Evolutionary conservation across 768 basidiomycete genomes (phyloP).

Genomic region (Mycena latifolia): DNA sequence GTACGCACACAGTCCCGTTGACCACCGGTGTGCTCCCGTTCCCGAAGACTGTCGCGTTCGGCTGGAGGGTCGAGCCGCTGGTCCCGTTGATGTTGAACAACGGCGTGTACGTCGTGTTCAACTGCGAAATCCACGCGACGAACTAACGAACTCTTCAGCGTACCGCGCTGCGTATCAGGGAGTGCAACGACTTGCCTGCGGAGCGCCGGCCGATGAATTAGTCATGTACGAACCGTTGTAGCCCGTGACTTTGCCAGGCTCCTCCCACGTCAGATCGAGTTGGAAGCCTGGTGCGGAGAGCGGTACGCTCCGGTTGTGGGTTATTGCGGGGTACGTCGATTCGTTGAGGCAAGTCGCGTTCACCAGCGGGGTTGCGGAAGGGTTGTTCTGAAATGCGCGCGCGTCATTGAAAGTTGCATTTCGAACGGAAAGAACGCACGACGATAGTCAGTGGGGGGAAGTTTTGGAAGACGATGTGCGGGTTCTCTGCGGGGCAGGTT

Average conservation of each 20-base stretch:
- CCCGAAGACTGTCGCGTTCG: slow-evolving; percentile 60
- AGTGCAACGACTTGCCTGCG: slow-evolving; percentile 48
- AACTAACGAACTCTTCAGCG: slow-evolving; percentile 45
- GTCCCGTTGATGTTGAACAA: slow-evolving; percentile 56
- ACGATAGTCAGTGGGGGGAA: slow-evolving; percentile 68
- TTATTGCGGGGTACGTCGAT: slow-evolving; percentile 61
- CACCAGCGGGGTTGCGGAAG: slow-evolving; percentile 41
- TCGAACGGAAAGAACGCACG: slow-evolving; percentile 43
- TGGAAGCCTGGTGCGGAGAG: slow-evolving; percentile 59
- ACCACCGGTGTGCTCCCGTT: slow-evolving; percentile 53
- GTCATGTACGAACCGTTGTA: slow-evolving; percentile 67
- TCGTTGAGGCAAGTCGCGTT: slow-evolving; percentile 43
- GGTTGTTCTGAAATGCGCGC: slow-evolving; percentile 45
- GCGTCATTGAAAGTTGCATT: neutral
- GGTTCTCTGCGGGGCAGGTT: slow-evolving; percentile 65
- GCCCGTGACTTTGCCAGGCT: slow-evolving; percentile 63
- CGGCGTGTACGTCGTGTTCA: slow-evolving; percentile 71
- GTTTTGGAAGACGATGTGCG: slow-evolving; percentile 62
- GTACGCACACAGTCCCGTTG: slow-evolving; percentile 63
- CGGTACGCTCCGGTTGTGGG: slow-evolving; percentile 62
- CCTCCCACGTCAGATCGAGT: slow-evolving; percentile 66
- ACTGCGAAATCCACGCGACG: slow-evolving; percentile 70
- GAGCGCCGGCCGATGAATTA: slow-evolving; percentile 54
- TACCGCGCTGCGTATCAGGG: neutral
- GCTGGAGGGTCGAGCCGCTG: slow-evolving; percentile 62